Base-by-base conservation (phyloP, 176 grass and related monocot species). In the Lolium rigidum region DNA sequence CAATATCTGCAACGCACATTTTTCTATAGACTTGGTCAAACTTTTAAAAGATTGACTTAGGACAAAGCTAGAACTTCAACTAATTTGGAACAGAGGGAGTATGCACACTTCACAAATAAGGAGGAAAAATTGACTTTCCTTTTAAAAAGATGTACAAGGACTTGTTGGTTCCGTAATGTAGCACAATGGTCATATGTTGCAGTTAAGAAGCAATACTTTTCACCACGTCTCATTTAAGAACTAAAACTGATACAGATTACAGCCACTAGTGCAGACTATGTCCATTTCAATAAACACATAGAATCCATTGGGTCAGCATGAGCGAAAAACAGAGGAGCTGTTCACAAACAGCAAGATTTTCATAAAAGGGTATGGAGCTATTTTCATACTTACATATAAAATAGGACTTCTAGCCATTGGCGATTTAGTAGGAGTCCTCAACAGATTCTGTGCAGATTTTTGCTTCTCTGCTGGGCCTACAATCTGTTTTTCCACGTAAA, bases 371-470 rank as follows among this genome's bases (percentile, higher is more conserved):
- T 43, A 24, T 4, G 21, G 51, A 78, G 5, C 5, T 47, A 65
- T 13, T 59, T 37, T 17, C 49, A 75, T 47, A 80, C 89, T 90
- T 80, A 90, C 85, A 80, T 84, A 25, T 60, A 38, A 6, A 58
- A 9, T 10, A 50, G 67, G 15, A 25, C 44, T 76, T 56, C 10
- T 81, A 24, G 0, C 22, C 18, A 18, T 20, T 69, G 25, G 22
- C 0, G 59, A 50, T 56, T 25, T 81, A 76, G 6, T 83, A 83
- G 35, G 1, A 49, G 25, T n/a, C 26, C 24, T 58, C 48, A 59
- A 51, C 49, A 51, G 52, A 21, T 66, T 20, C 48, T 2, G 20
- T 26, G 38, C 13, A 80, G 65, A 79, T 70, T 22, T 90, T 72
- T 41, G 48, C 24, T 75, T 72, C 66, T 80, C 54, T 79, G 56